These are phyloP conservation scores for Naganishia albida DNA, from an alignment of 1,284 basidiomycete species.

Conservation along the genomic window DNA sequence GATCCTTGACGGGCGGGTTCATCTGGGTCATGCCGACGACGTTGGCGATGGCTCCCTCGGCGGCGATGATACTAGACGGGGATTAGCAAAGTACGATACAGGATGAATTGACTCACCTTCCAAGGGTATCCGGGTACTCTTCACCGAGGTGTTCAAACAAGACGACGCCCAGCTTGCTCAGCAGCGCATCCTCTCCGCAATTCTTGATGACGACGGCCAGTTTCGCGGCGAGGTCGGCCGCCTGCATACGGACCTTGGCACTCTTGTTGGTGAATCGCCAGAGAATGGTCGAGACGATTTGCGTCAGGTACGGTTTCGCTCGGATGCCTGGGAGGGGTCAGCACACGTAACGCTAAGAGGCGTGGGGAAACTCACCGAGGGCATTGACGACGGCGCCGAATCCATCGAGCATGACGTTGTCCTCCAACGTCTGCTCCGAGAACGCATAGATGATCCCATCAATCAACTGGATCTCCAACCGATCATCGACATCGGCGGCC, in stretches of 20 bases:
- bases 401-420: slow-evolving; percentile 98
- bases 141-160: slow-evolving; percentile 98
- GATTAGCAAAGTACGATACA: slow-evolving; percentile 1
- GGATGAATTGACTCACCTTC: slow-evolving; percentile 56
- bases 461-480: slow-evolving; percentile 88
- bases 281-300: slow-evolving; percentile 98
- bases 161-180: slow-evolving; percentile 95
- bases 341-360: background rate
- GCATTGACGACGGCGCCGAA: slow-evolving; percentile 97
- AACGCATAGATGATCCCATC: slow-evolving; percentile 99
- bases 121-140: slow-evolving; percentile 97
- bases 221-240: slow-evolving; percentile 91
- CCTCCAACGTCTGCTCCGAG: slow-evolving; percentile 98
- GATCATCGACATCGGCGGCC: slow-evolving; percentile 94
- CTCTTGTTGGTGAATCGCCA: slow-evolving; percentile 99
- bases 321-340: slow-evolving; percentile 67
- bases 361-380: slow-evolving; percentile 58
- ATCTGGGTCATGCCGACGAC: slow-evolving; percentile 99
- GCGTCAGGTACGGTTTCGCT: slow-evolving; percentile 98
- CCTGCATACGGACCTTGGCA: slow-evolving; percentile 97
- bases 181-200: slow-evolving; percentile 91
- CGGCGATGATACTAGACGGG: slow-evolving; percentile 85
- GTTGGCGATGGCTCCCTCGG: slow-evolving; percentile 97
- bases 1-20: slow-evolving; percentile 99
- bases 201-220: slow-evolving; percentile 98